A percentile compares a stretch with the other conserved stretches of the same genome.
Evolutionary conservation across 1,139 yeast species (phyloP).

Genomic region (Saccharomyces pastorianus): DNA sequence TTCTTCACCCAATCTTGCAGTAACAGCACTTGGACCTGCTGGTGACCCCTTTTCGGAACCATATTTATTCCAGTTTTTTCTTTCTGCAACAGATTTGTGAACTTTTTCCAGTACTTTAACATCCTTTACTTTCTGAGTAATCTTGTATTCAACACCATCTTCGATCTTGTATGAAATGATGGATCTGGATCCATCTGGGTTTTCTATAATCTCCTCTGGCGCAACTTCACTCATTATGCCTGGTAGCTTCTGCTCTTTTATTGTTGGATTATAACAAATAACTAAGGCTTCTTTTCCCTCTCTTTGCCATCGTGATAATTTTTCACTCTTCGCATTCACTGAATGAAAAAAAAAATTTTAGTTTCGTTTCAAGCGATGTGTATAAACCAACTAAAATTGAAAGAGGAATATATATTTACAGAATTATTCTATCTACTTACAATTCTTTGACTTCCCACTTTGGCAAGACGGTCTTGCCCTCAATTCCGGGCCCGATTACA

Average conservation of each 20-base stretch:
- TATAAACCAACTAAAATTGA: background rate
- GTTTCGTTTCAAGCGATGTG: background rate
- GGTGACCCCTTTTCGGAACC: constrained; percentile 73
- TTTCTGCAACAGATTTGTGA: constrained; percentile 63
- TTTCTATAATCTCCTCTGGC: constrained; percentile 62
- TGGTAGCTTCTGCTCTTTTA: background rate
- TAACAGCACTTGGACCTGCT: constrained; percentile 80
- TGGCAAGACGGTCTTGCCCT: constrained; percentile 8
- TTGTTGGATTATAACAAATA: background rate
- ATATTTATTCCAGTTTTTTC: constrained; percentile 70
- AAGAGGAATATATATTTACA: background rate
- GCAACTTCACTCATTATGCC: constrained; percentile 39
- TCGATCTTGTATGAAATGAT: constrained; percentile 70
- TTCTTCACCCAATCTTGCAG: constrained; percentile 85
- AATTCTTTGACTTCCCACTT: constrained; percentile 12
- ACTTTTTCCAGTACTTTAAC: constrained; percentile 74
- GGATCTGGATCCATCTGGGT: constrained; percentile 85
- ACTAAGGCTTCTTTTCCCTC: background rate
- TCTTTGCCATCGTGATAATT: constrained; percentile 1
- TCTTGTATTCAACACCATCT: constrained; percentile 77
- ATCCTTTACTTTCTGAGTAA: constrained; percentile 78
- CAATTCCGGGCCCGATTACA: constrained; percentile 22
- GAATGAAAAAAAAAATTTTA: background rate
- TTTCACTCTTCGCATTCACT: background rate
- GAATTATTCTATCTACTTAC: background rate